Percentiles rank a stretch among this genome's conserved stretches.
These are phyloP conservation scores for Setaria viridis DNA, from an alignment of 202 grass and related monocot genomes.

Conservation along the genomic window DNA sequence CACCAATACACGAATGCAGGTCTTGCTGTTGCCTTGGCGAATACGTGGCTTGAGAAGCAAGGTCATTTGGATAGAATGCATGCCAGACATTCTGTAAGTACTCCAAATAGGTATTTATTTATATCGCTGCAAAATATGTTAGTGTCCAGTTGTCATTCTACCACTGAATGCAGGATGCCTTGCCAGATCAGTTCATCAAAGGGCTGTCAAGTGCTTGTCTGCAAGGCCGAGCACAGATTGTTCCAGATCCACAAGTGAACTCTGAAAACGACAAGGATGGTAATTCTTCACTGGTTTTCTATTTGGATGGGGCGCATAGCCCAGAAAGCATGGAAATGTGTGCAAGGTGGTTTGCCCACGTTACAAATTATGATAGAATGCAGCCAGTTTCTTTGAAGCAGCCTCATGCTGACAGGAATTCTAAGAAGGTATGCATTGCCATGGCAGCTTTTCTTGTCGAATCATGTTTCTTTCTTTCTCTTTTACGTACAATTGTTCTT, in stretches of 20 bases:
- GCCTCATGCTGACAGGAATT: slow-evolving; percentile 40
- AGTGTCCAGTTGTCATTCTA: slow-evolving; percentile 39
- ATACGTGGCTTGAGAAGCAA: slow-evolving; percentile 79
- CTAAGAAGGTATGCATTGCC: slow-evolving; percentile 57
- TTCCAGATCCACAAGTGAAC: slow-evolving; percentile 54
- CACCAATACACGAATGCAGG: slow-evolving; percentile 91
- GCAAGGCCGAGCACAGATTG: slow-evolving; percentile 86
- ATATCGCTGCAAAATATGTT: slow-evolving; percentile 5
- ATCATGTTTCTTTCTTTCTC: not conserved
- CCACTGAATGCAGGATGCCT: slow-evolving; percentile 54
- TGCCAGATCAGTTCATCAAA: slow-evolving; percentile 81
- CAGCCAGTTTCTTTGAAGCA: slow-evolving; percentile 43
- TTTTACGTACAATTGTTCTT: not conserved
- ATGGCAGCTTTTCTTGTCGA: slow-evolving; percentile 14
- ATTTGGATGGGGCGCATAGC: slow-evolving; percentile 98
- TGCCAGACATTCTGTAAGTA: slow-evolving; percentile 59
- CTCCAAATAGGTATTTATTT: slow-evolving; percentile 33
- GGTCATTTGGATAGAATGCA: slow-evolving; percentile 62
- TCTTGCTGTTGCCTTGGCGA: slow-evolving; percentile 83
- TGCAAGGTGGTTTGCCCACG: slow-evolving; percentile 79
- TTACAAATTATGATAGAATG: slow-evolving; percentile 53
- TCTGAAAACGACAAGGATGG: slow-evolving; percentile 40
- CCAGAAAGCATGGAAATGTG: slow-evolving; percentile 97
- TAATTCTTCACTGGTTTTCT: slow-evolving; percentile 64
- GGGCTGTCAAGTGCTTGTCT: slow-evolving; percentile 73